These are phyloP conservation scores for Tagetes patula DNA, from an alignment of 129 eudicot species.

Conservation along the genomic window DNA sequence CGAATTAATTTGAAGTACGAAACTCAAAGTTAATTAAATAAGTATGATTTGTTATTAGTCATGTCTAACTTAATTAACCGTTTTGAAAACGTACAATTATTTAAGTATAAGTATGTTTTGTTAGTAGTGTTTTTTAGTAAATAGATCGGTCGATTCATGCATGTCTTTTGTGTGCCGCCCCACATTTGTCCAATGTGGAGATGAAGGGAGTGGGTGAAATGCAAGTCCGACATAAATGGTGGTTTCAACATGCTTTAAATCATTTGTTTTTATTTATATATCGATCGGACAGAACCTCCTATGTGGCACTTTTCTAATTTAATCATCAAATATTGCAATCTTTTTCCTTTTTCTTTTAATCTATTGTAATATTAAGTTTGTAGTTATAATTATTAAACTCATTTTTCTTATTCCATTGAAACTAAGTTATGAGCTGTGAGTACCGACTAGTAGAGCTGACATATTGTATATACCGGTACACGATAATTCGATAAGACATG, in stretches of 20 bases:
- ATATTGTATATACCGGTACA: too few relatives aligned
- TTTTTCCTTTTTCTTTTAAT: neutral
- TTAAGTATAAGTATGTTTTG: too few relatives aligned
- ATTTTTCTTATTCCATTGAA: too few relatives aligned
- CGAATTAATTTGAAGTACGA: too few relatives aligned
- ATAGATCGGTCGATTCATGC: neutral
- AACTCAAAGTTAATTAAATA: too few relatives aligned
- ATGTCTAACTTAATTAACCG: too few relatives aligned
- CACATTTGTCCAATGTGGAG: slow-evolving; percentile 28
- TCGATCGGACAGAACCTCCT: slow-evolving; percentile 10
- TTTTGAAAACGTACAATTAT: too few relatives aligned
- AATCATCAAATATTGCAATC: neutral
- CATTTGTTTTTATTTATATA: slow-evolving; percentile 19
- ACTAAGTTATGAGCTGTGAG: too few relatives aligned
- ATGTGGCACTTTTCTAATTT: slow-evolving; percentile 26
- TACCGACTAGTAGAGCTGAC: too few relatives aligned
- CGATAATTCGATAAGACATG: too few relatives aligned
- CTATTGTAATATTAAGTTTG: neutral
- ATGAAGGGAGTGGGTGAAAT: neutral
- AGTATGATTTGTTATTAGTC: too few relatives aligned
- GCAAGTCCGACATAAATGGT: slow-evolving; percentile 28
- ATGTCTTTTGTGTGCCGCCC: slow-evolving; percentile 22
- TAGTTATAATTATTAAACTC: neutral
- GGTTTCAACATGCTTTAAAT: slow-evolving; percentile 31
- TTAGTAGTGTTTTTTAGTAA: too few relatives aligned